Evolutionary conservation across 495 filamentous ascomycete species (phyloP), one percentile per base, ranked within the genome.

Genomic region (Margaritispora aquatica): DNA sequence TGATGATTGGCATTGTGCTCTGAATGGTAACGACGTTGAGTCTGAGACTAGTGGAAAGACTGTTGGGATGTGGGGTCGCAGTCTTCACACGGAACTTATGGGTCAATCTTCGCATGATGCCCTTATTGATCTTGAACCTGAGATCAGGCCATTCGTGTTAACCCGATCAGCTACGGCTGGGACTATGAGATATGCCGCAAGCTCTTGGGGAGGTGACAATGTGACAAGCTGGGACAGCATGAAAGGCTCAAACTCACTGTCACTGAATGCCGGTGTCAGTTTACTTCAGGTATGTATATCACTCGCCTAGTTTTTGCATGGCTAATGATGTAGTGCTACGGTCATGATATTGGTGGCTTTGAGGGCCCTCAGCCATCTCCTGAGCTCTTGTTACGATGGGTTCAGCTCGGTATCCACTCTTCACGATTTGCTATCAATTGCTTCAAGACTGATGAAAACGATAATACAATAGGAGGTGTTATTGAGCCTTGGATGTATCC

Each of bases 401-500:
- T 87, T 52, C 85, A 89, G 64, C 75, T 87, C 2, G 86, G 85
- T 23, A 80, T 83, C 68, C 78, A 87, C 72, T 86, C 84, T 17
- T 76, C 83, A 2, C 84, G 84, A 5, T 88, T 87, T 67, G 81
- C 85, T 7, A 88, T 88, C 74, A 88, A 88, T 71, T 88, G 84
- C 68, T 88, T 84, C 78, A 88, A 88, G 69, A 88, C 85, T 4
- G 79, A 79, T 10, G 74, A 77, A 1, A 71, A 79, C 10, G 78
- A 87, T 63, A 87, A 78, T 64, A 71, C 74, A 2, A 72, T 83
- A 55, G 85, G 84, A 15, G 84, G 87, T 4, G 84, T 89, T 11
- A 89, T 88, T 57, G 85, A 87, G 69, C 85, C 84, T 1, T 88
- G 82, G 81, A 86, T 87, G 83, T 86, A 88, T 64, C 82, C 84